phyloP scores from a whole-genome alignment of 768 basidiomycete genomes.

The Astraeus odoratus region DNA sequence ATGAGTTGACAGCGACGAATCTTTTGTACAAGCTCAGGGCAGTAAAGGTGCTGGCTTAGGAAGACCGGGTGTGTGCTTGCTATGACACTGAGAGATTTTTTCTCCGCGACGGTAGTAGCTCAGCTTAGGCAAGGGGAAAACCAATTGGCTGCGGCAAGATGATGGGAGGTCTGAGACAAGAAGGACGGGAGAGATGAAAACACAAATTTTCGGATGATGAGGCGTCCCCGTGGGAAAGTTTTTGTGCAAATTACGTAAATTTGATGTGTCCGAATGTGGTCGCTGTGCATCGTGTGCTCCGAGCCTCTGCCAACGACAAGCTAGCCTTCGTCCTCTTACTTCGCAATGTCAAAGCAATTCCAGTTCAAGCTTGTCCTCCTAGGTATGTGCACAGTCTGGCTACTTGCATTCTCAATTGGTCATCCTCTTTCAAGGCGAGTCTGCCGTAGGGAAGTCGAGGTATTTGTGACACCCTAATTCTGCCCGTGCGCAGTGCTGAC shows the following conservation, averaged over 20 bases:
- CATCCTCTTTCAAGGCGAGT: conserved; percentile 61
- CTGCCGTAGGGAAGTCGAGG: conserved; percentile 97
- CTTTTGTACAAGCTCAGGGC: conserved; percentile 20
- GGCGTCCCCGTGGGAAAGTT: conserved; percentile 17
- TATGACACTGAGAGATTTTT: conserved; percentile 14
- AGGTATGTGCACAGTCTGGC: conserved; percentile 43
- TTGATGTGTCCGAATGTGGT: conserved; percentile 1
- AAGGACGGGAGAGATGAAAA: conserved; percentile 3
- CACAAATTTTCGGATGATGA: conserved; percentile 29
- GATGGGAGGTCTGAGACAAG: conserved; percentile 33
- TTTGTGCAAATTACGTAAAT: conserved; percentile 19
- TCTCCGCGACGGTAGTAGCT: conserved; percentile 19
- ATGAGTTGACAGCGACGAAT: conserved; percentile 16
- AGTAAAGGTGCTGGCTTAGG: conserved; percentile 16
- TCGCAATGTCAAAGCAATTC: conserved; percentile 82
- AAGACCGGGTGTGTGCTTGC: conserved; percentile 9
- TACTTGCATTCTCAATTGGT: not conserved
- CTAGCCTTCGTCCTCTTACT: conserved; percentile 21
- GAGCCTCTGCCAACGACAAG: conserved; percentile 16
- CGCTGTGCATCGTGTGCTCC: conserved; percentile 12
- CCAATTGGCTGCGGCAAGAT: conserved; percentile 17
- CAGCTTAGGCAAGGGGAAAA: conserved; percentile 18
- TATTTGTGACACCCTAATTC: conserved; percentile 25
- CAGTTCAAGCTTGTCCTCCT: conserved; percentile 97
- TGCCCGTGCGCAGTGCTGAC: conserved; percentile 20